Evolutionary conservation across 352 stramenopile species (phyloP).

Genomic region (Paralagenidium karlingii): DNA sequence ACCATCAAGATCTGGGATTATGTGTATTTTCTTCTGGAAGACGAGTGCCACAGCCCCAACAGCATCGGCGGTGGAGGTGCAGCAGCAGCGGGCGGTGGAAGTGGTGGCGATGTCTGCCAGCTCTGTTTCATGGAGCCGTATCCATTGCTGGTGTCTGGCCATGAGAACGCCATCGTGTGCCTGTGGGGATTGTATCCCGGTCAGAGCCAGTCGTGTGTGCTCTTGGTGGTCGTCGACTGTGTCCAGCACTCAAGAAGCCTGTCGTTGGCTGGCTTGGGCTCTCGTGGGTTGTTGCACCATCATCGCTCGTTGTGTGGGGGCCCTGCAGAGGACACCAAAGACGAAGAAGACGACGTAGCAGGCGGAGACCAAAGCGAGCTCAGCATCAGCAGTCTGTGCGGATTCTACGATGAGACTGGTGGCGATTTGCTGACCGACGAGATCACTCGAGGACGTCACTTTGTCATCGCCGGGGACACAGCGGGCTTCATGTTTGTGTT

Average conservation of each 20-base stretch:
- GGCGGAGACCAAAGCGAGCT: no score
- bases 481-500: conserved; percentile 32
- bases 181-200: conserved; percentile 41
- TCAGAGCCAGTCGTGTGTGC: conserved; percentile 21
- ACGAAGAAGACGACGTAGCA: neutral
- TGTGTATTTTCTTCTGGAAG: conserved; percentile 69
- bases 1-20: conserved; percentile 80
- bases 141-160: conserved; percentile 44
- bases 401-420: conserved; percentile 53
- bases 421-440: conserved; percentile 31
- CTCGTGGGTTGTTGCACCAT: conserved; percentile 11
- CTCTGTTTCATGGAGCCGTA: conserved; percentile 68
- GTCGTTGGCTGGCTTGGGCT: neutral
- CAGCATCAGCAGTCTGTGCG: no score
- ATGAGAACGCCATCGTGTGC: conserved; percentile 56
- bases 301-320: neutral
- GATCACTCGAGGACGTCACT: conserved; percentile 29
- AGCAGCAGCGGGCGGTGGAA: neutral
- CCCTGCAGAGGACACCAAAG: neutral
- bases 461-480: conserved; percentile 23
- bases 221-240: conserved; percentile 25
- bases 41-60: conserved; percentile 18
- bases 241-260: conserved; percentile 6
- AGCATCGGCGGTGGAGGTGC: conserved; percentile 1
- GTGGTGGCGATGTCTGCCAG: conserved; percentile 46